Evolutionary conservation across 768 basidiomycete species (phyloP).

Genomic region (Mrakia gelida): DNA sequence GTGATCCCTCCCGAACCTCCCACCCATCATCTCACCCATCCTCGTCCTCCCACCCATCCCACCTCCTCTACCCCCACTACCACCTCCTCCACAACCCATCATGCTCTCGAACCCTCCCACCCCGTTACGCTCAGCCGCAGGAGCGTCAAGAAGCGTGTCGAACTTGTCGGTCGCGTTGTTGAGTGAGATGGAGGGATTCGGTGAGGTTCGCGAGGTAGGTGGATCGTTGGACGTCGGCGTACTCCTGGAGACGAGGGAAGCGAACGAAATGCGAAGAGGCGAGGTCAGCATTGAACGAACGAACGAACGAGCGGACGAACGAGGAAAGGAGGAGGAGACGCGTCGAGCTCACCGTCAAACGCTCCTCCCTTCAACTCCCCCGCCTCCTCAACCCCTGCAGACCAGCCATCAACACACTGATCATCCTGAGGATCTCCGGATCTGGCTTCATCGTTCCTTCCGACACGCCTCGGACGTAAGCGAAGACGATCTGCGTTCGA

Average conservation of each 20-base stretch:
- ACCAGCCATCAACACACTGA: slow-evolving; percentile 79
- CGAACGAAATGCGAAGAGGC: no score
- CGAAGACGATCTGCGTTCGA: slow-evolving; percentile 76
- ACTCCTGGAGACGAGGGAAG: slow-evolving; percentile 60
- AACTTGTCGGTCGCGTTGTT: slow-evolving; percentile 58
- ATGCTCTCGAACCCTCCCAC: no score
- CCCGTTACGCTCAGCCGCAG: no score
- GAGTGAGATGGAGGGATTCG: slow-evolving; percentile 72
- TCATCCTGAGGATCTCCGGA: slow-evolving; percentile 72
- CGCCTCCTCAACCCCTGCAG: slow-evolving; percentile 81
- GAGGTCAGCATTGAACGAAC: slow-evolving; percentile 1
- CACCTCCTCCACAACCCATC: no score
- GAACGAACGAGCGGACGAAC: not conserved
- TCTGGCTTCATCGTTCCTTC: slow-evolving; percentile 71
- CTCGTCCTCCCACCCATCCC: no score
- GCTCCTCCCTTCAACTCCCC: slow-evolving; percentile 79
- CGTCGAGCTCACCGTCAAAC: slow-evolving; percentile 61
- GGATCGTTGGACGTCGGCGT: slow-evolving; percentile 89
- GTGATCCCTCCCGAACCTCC: no score
- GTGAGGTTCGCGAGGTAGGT: slow-evolving; percentile 82
- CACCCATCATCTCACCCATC: no score
- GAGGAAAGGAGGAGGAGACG: not conserved
- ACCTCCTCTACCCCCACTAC: no score
- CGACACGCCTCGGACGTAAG: slow-evolving; percentile 74
- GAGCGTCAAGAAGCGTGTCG: no score